Conservation (phyloP, 352 stramenopile genomes). For the Phytopythium helicoides region DNA sequence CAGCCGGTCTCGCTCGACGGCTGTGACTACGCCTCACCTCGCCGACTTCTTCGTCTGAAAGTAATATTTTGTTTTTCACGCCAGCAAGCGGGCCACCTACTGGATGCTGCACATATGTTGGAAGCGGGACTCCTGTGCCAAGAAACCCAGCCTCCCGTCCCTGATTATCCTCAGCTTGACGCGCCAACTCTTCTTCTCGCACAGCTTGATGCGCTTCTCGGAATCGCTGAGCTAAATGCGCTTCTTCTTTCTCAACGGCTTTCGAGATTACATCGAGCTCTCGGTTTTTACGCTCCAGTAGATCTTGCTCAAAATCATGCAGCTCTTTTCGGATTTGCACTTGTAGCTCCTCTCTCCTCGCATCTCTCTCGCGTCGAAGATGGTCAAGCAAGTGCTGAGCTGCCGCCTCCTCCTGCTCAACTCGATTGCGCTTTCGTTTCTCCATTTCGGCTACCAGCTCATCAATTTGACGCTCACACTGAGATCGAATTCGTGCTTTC, state of each 20-base stretch:
- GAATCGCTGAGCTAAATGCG: slow-evolving; percentile 23
- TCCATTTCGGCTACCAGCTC: slow-evolving; percentile 63
- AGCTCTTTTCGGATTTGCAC: slow-evolving; percentile 47
- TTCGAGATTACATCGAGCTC: slow-evolving; percentile 39
- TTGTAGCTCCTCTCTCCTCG: slow-evolving; percentile 45
- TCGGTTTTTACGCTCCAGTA: slow-evolving; percentile 42
- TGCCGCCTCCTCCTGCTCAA: slow-evolving; percentile 62
- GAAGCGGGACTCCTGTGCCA: background rate
- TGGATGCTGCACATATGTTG: background rate
- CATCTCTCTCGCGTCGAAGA: slow-evolving; percentile 49
- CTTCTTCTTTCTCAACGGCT: slow-evolving; percentile 45
- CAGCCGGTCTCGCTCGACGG: too few relatives aligned
- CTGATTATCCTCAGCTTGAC: background rate
- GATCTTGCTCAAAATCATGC: slow-evolving; percentile 40
- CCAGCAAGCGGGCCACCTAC: too few relatives aligned
- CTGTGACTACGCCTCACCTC: too few relatives aligned
- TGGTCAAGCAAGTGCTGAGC: slow-evolving; percentile 47
- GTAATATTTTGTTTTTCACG: too few relatives aligned
- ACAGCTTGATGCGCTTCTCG: slow-evolving; percentile 31
- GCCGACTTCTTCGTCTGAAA: too few relatives aligned
- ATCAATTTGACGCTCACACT: slow-evolving; percentile 64
- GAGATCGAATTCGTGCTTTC: slow-evolving; percentile 59
- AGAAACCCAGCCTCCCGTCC: background rate
- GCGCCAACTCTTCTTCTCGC: slow-evolving; percentile 37
- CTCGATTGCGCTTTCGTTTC: slow-evolving; percentile 41